Percentiles rank a stretch among this genome's conserved stretches.
Evolutionary conservation across 441 rosid genomes (phyloP).

Genomic region (Adansonia rubrostipa): DNA sequence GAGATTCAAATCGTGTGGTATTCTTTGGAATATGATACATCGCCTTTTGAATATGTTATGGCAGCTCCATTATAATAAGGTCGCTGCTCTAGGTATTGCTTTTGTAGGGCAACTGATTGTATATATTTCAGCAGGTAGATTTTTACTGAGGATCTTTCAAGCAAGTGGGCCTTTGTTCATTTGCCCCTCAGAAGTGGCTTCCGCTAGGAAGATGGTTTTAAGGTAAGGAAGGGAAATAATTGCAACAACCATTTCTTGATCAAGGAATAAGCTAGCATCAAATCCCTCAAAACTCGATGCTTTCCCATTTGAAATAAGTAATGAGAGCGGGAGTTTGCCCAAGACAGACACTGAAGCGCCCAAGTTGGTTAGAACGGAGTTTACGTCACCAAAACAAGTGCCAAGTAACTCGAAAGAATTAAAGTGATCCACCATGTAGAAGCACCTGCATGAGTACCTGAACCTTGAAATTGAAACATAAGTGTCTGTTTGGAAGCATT

Average conservation of each 20-base stretch:
- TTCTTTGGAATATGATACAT: neutral
- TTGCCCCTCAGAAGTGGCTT: neutral
- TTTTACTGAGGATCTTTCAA: too few species aligned
- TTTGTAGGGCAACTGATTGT: neutral
- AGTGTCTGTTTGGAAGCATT: neutral
- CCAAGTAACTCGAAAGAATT: too few species aligned
- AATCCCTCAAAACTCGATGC: neutral
- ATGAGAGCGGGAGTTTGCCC: too few species aligned
- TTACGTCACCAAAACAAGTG: neutral
- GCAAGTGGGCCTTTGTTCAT: neutral
- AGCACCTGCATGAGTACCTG: neutral
- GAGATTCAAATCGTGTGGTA: neutral
- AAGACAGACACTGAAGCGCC: neutral
- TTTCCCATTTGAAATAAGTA: neutral
- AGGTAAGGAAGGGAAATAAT: neutral
- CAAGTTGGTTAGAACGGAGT: neutral
- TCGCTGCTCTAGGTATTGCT: neutral
- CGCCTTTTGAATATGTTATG: neutral
- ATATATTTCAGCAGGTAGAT: neutral
- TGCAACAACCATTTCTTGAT: too few species aligned
- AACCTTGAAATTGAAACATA: neutral
- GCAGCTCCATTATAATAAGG: neutral
- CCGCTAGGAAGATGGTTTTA: neutral
- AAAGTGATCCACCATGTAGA: neutral
- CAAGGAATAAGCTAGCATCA: neutral